Evolutionary conservation across 1,139 yeast genomes (phyloP).

Genomic region (Candida tropicalis): DNA sequence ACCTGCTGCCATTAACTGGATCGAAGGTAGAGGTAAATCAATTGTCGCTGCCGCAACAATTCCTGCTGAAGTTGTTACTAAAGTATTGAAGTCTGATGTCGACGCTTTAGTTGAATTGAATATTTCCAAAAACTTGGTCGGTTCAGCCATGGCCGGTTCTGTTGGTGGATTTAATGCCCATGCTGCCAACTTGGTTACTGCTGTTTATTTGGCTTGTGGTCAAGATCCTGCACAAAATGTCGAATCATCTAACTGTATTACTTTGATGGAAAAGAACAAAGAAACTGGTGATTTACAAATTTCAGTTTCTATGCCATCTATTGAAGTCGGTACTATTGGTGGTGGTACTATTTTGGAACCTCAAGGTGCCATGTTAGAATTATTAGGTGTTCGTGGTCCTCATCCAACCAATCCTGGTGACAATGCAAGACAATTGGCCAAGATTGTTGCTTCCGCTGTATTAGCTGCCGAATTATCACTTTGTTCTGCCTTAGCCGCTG

Average conservation of each 20-base stretch:
- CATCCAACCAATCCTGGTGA: conserved; percentile 93
- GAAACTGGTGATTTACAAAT: conserved; percentile 80
- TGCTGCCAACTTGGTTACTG: conserved; percentile 95
- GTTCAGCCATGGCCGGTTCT: conserved; percentile 98
- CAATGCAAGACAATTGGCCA: conserved; percentile 94
- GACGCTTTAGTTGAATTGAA: conserved; percentile 90
- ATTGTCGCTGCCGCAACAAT: conserved; percentile 96
- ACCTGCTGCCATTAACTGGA: conserved; percentile 98
- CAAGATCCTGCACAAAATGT: conserved; percentile 99
- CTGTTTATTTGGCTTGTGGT: conserved; percentile 91
- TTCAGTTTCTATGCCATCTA: conserved; percentile 97
- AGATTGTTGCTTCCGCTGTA: conserved; percentile 91
- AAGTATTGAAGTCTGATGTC: conserved; percentile 88
- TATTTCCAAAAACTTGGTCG: conserved; percentile 84
- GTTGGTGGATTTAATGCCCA: conserved; percentile 98
- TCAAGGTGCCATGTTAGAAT: conserved; percentile 93
- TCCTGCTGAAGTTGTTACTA: conserved; percentile 77
- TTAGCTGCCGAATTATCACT: conserved; percentile 95
- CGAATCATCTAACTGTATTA: conserved; percentile 95
- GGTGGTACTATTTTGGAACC: conserved; percentile 99
- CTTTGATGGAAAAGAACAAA: conserved; percentile 74
- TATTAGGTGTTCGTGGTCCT: conserved; percentile 94
- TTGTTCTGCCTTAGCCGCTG: conserved; percentile 96
- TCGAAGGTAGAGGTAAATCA: conserved; percentile 98
- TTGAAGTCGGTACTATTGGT: conserved; percentile 98